Conservation (phyloP, 495 filamentous ascomycete genomes). For the Penicillium pancosmium region DNA sequence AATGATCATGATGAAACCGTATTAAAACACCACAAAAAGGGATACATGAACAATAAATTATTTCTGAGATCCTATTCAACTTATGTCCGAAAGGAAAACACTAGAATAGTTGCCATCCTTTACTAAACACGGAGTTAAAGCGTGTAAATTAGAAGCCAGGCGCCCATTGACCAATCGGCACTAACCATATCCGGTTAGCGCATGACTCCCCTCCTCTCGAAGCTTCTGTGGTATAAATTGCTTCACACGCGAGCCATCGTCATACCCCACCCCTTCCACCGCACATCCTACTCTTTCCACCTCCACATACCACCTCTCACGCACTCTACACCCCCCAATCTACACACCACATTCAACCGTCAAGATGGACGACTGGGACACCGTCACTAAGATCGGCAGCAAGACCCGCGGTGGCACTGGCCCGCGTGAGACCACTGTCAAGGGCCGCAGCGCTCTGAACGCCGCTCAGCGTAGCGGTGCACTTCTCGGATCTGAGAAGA, state of each 20-base stretch:
- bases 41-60: background rate
- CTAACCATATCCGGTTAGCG: constrained; percentile 32
- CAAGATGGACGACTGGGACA: constrained; percentile 75
- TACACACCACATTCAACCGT: constrained; percentile 11
- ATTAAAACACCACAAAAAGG: background rate
- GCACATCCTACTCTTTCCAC: constrained; percentile 15
- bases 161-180: background rate
- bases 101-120: background rate
- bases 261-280: constrained; percentile 16
- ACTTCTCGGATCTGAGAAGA: constrained; percentile 90
- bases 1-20: background rate
- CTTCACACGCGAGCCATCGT: constrained; percentile 32
- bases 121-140: constrained; percentile 1
- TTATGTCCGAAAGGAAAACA: background rate
- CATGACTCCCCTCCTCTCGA: constrained; percentile 39
- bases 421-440: constrained; percentile 81
- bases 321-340: constrained; percentile 3
- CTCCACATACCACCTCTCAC: constrained; percentile 8
- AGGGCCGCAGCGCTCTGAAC: constrained; percentile 85
- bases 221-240: constrained; percentile 54
- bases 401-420: constrained; percentile 65
- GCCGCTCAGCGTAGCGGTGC: constrained; percentile 81
- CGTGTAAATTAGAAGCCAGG: background rate
- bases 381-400: constrained; percentile 90
- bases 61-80: background rate